phyloP scores from a whole-genome alignment of 805 yeast genomes.

The Candida nemodendra region DNA sequence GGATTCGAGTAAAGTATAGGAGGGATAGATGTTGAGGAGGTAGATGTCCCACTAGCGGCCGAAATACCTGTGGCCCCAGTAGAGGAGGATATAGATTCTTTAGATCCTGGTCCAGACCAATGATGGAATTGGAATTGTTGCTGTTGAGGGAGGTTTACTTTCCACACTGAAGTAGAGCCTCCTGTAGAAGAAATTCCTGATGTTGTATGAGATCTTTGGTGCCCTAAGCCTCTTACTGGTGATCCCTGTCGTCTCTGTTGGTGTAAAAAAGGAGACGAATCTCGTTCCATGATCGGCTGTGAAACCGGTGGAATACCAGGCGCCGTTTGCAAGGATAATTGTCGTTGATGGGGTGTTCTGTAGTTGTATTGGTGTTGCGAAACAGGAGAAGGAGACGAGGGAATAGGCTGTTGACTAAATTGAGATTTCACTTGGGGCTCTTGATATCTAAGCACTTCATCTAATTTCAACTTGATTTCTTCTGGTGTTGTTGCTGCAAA shows the following conservation, averaged over 20 bases:
- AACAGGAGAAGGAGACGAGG: slow-evolving; percentile 2
- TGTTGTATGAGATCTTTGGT: slow-evolving; percentile 29
- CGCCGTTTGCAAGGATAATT: slow-evolving; percentile 5
- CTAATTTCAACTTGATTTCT: slow-evolving; percentile 14
- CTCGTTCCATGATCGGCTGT: background rate
- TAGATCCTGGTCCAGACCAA: slow-evolving; percentile 33
- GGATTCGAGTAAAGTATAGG: slow-evolving; percentile 3
- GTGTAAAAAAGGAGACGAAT: background rate
- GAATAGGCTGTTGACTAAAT: background rate
- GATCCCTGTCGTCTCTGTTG: slow-evolving; percentile 14
- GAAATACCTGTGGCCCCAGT: slow-evolving; percentile 11
- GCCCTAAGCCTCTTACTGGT: slow-evolving; percentile 19
- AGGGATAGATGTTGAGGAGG: slow-evolving; percentile 2
- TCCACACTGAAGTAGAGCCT: slow-evolving; percentile 35
- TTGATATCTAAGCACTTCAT: slow-evolving; percentile 8
- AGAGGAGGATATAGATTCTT: slow-evolving; percentile 8
- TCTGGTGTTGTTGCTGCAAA: slow-evolving; percentile 18
- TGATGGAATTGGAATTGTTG: slow-evolving; percentile 37
- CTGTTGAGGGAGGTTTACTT: slow-evolving; percentile 31
- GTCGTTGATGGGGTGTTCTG: slow-evolving; percentile 8
- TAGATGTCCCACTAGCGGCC: slow-evolving; percentile 7
- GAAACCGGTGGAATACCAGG: background rate
- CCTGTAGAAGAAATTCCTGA: slow-evolving; percentile 21
- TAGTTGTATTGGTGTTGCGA: slow-evolving; percentile 2
- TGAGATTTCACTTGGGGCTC: slow-evolving; percentile 2